Evolutionary conservation across 306 rosid species (phyloP), one percentile per base, ranked within the genome.

Genomic region (Cucumis cinereus): DNA sequence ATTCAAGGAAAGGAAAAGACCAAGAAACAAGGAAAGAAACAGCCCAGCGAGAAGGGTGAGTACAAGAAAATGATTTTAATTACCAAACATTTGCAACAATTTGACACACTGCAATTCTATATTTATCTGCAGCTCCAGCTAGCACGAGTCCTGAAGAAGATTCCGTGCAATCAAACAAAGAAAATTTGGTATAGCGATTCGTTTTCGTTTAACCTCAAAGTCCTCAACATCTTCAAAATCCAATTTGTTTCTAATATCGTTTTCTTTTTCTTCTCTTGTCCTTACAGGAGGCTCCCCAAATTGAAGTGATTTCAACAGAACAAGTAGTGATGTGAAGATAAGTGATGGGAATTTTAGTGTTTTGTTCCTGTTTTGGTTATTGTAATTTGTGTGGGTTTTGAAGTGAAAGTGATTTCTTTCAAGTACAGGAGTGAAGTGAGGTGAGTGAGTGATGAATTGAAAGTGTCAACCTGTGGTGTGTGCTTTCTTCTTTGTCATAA

Each of bases 11-110:
- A 79, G 81, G 88, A 81, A 24, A 78, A 76, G 80, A 63, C 24
- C 57, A 63, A 63, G 82, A 86, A 86, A 72, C 87, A 64, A 22
- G 90, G 80, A 73, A 84, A 82, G 50, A 87, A 83, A 77, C 74
- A 80, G 77, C 79, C 79, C 77, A 75, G 22, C 77, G 83, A 64
- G 63, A 75, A 86, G 81, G 91, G 97, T 36, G 74, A 77, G 84
- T 70, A 11, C 62, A 14, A 22, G 33, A 10, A 52, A 62, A 63
- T 77, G 54, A 15, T 64, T 77, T 7, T 12, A 14, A 36, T 70
- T 70, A 30, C 38, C 23, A n/a, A 38, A 10, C 33, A 24, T 70
- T 8, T 45, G 16, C 43, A 17, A 54, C 38, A 49, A 24, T 23
- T 33, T n/a, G 22, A 12, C 35, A 45, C 22, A 20, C 23, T 28